These are phyloP conservation scores for Rhodotorula mucilaginosa DNA, from an alignment of 1,284 basidiomycete genomes.

Conservation along the genomic window DNA sequence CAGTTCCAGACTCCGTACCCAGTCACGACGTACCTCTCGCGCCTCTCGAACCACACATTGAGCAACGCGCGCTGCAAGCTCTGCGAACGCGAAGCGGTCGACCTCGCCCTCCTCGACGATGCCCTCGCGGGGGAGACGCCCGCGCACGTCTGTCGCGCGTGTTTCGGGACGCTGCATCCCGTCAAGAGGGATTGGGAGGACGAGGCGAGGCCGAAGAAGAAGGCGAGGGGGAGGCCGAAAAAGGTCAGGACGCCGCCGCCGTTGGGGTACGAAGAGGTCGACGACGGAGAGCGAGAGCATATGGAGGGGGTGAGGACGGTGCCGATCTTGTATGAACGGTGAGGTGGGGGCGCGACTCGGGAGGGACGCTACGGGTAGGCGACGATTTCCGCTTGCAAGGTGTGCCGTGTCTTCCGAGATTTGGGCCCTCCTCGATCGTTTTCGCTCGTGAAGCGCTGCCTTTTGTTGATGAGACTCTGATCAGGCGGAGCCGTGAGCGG, in stretches of 20 bases:
- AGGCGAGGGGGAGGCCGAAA: not conserved
- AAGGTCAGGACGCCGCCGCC: not conserved
- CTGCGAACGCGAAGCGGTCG: conserved; percentile 38
- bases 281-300: not conserved
- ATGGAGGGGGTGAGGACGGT: conserved; percentile 15
- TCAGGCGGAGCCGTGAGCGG: not conserved
- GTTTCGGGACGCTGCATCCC: conserved; percentile 37
- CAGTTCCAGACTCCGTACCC: conserved; percentile 30
- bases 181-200: not conserved
- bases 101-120: conserved; percentile 34
- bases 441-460: not conserved
- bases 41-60: conserved; percentile 6
- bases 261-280: not conserved
- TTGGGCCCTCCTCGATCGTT: too few species aligned
- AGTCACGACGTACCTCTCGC: conserved; percentile 39
- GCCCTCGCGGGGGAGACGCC: conserved; percentile 36
- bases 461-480: not conserved
- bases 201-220: conserved; percentile 1
- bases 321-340: conserved; percentile 9
- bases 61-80: conserved; percentile 26
- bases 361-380: too few species aligned
- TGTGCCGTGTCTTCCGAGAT: too few species aligned
- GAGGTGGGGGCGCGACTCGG: not conserved
- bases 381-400: too few species aligned
- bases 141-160: conserved; percentile 29